Conservation (phyloP, 306 rosid species). For the Myrica gale region DNA sequence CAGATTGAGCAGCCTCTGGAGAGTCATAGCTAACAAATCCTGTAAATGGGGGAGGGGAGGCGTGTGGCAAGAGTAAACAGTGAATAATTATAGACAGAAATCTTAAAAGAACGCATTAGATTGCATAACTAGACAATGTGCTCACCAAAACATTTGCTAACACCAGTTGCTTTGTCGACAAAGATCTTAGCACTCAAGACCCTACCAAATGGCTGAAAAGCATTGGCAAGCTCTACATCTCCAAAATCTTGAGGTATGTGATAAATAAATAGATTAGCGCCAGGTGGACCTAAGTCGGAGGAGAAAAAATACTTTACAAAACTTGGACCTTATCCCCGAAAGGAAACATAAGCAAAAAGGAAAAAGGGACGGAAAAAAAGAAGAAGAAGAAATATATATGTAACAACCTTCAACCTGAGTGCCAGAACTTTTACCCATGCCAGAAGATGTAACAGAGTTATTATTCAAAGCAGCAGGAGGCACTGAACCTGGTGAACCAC, state of each 20-base stretch:
- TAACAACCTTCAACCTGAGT: conserved; percentile 87
- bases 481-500: conserved; percentile 68
- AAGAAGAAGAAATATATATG: background rate
- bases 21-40: conserved; percentile 96
- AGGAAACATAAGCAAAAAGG: background rate
- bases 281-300: conserved; percentile 79
- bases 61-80: conserved; percentile 25
- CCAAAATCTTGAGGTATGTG: conserved; percentile 99
- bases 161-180: conserved; percentile 96
- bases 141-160: conserved; percentile 99
- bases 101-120: conserved; percentile 21
- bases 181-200: conserved; percentile 97
- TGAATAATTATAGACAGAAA: conserved; percentile 30
- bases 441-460: conserved; percentile 58
- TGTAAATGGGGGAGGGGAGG: conserved; percentile 36
- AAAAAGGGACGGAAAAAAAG: background rate
- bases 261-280: conserved; percentile 96
- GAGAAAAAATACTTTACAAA: conserved; percentile 31
- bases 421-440: conserved; percentile 62
- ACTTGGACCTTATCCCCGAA: conserved; percentile 11
- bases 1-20: conserved; percentile 83
- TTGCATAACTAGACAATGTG: conserved; percentile 21
- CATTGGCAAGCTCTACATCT: conserved; percentile 78
- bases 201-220: conserved; percentile 86
- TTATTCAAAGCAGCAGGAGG: conserved; percentile 53